phyloP scores from a whole-genome alignment of 805 yeast species.

The Ogataea sp. region DNA sequence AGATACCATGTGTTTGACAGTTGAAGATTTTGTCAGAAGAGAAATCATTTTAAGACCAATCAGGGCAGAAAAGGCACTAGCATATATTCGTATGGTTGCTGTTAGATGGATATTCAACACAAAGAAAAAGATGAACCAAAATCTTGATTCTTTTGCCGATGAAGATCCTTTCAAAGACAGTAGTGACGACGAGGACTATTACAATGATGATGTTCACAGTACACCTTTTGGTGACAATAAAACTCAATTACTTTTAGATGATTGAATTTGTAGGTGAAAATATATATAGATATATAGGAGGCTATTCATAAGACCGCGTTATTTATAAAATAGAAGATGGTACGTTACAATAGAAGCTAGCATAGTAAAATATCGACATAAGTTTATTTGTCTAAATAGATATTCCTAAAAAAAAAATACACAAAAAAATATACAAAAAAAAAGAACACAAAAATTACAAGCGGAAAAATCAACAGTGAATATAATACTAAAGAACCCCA shows the following conservation, averaged over 20 bases:
- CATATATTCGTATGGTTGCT: conserved; percentile 39
- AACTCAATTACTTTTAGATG: no score
- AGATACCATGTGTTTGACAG: conserved; percentile 65
- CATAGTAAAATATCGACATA: no score
- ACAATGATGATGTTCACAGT: no score
- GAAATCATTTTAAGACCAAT: conserved; percentile 50
- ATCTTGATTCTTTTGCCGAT: conserved; percentile 1
- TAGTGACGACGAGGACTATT: background rate
- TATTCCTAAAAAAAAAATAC: background rate
- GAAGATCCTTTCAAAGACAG: background rate
- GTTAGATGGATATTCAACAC: conserved; percentile 33
- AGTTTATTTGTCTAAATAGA: no score
- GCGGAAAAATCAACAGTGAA: no score
- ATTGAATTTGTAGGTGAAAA: no score
- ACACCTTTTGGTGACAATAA: no score
- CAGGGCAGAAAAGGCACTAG: conserved; percentile 33
- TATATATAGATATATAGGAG: no score
- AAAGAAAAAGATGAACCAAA: conserved; percentile 19
- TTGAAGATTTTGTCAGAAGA: conserved; percentile 63
- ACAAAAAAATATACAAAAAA: background rate
- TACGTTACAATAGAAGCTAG: no score
- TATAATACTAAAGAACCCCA: no score
- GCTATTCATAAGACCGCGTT: no score
- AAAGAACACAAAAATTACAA: background rate
- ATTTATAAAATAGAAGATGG: no score